Evolutionary conservation across 2,329 filamentous ascomycete genomes (phyloP), one percentile per base, ranked within the genome.

Genomic region (Ceratocystis ficicola): DNA sequence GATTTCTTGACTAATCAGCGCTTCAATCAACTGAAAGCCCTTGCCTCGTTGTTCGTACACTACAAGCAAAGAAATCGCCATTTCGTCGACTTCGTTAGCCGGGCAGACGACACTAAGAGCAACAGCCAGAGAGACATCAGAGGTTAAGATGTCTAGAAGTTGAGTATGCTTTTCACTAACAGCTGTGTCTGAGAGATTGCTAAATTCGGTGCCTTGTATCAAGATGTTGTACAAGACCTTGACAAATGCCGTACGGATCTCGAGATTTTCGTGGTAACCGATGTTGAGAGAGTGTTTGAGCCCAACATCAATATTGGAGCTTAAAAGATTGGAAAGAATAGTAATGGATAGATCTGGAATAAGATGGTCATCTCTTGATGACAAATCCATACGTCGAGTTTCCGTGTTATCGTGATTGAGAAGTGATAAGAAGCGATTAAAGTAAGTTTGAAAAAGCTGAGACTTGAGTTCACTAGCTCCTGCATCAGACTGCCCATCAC

Each of bases 171-270:
- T 87, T 71, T 88, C 84, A 69, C 80, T 86, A 15, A 87, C 83
- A 17, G 84, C 84, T 12, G 82, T 80, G 72, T 88, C 85, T 1
- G 85, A 86, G 36, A 88, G 73, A 65, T 85, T 86, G 71, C 81
- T 87, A 71, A 88, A 88, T 71, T 88, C 86, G 0, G 85, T 87
- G 44, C 86, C 86, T 71, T 88, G 86, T n/a, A 86, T 80, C 17
- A 88, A 74, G 64, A 88, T 87, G 71, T 88, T 88, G 72, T 84
- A 86, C 5, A 88, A 77, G 17, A 88, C 86, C 69, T 84, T 86
- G 68, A 88, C 81, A 71, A 88, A 88, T 1, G 86, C 86, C 4
- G 84, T 87, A 64, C 86, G 80, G 67, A 88, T 87, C 70, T 87
- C 84, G 41, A 86, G 77, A 70, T 87, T 86, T 70, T 87, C 84